These are phyloP conservation scores for Ophiostoma ips DNA, from an alignment of 2,329 filamentous ascomycete species.

Conservation along the genomic window DNA sequence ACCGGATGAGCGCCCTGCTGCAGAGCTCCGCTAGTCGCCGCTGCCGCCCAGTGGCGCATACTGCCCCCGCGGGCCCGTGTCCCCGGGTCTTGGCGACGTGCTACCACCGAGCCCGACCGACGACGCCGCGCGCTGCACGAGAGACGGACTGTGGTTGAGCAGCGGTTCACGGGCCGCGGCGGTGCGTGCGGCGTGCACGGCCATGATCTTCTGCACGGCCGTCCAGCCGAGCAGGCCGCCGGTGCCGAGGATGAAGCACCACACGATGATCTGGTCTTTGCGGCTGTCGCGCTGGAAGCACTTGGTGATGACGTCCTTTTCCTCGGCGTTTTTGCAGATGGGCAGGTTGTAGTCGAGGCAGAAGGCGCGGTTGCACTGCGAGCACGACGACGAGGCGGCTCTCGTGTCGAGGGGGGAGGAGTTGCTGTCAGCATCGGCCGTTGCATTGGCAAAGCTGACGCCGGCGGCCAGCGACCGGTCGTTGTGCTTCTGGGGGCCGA, in stretches of 20 bases:
- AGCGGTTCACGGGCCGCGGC: neutral
- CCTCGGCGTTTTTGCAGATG: constrained; percentile 48
- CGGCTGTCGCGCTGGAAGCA: constrained; percentile 55
- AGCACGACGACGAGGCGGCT: constrained; percentile 35
- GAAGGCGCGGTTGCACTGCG: constrained; percentile 51
- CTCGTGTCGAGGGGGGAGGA: constrained; percentile 13
- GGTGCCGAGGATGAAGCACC: constrained; percentile 47
- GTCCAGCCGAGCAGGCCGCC: constrained; percentile 47
- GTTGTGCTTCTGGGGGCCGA: constrained; percentile 29
- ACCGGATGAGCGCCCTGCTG: too few relatives aligned
- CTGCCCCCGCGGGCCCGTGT: constrained; percentile 7
- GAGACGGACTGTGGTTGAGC: neutral
- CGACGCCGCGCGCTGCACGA: constrained; percentile 1
- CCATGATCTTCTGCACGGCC: constrained; percentile 25
- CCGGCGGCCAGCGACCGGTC: constrained; percentile 14
- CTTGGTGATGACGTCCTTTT: constrained; percentile 46
- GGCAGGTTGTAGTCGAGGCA: constrained; percentile 46
- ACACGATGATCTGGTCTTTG: constrained; percentile 54
- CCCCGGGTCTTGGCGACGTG: constrained; percentile 1
- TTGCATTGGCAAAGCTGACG: constrained; percentile 3
- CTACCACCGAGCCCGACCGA: neutral
- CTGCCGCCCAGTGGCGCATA: constrained; percentile 9
- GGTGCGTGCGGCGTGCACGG: constrained; percentile 4
- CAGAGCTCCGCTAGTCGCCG: constrained; percentile 4
- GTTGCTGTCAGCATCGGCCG: too few relatives aligned